Percentiles rank a stretch among this genome's conserved stretches.
Conservation (phyloP, 2,329 filamentous ascomycete species). For the Penicillium sp. region DNA sequence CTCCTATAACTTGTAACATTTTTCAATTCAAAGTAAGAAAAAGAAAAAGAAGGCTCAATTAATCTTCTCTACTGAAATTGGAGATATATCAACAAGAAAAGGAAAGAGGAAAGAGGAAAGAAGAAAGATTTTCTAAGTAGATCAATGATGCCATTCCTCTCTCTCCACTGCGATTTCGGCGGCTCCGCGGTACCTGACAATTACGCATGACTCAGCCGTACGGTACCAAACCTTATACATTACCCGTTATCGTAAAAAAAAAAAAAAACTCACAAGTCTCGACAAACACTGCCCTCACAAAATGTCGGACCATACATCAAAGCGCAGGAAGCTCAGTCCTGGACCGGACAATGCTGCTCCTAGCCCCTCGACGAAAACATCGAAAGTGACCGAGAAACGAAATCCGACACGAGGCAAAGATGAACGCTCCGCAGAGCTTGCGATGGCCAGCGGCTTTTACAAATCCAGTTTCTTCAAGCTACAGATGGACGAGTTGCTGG, state of each 20-base stretch:
- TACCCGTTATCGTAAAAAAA: slow-evolving; percentile 15
- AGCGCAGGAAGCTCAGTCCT: slow-evolving; percentile 50
- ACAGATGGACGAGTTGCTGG: slow-evolving; percentile 63
- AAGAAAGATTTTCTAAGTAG: neutral
- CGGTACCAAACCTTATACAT: neutral
- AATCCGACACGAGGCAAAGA: slow-evolving; percentile 20
- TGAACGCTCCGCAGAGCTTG: slow-evolving; percentile 36
- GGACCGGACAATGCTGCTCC: slow-evolving; percentile 20
- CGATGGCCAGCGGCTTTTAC: slow-evolving; percentile 53
- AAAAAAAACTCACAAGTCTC: slow-evolving; percentile 24
- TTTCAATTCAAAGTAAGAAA: slow-evolving; percentile 7
- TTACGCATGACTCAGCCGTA: slow-evolving; percentile 16
- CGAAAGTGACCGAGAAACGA: slow-evolving; percentile 35
- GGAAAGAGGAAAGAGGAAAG: neutral
- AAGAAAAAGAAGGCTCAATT: neutral
- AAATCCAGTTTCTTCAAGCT: slow-evolving; percentile 67
- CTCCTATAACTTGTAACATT: slow-evolving; percentile 55
- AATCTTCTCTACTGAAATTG: neutral
- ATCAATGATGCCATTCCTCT: slow-evolving; percentile 9
- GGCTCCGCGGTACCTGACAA: slow-evolving; percentile 8
- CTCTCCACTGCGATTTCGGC: slow-evolving; percentile 24
- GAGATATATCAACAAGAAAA: neutral
- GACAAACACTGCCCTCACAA: slow-evolving; percentile 1
- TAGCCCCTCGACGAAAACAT: slow-evolving; percentile 14
- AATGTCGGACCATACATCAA: slow-evolving; percentile 40